phyloP scores from a whole-genome alignment of 768 basidiomycete genomes.

The Termitomyces sp. region DNA sequence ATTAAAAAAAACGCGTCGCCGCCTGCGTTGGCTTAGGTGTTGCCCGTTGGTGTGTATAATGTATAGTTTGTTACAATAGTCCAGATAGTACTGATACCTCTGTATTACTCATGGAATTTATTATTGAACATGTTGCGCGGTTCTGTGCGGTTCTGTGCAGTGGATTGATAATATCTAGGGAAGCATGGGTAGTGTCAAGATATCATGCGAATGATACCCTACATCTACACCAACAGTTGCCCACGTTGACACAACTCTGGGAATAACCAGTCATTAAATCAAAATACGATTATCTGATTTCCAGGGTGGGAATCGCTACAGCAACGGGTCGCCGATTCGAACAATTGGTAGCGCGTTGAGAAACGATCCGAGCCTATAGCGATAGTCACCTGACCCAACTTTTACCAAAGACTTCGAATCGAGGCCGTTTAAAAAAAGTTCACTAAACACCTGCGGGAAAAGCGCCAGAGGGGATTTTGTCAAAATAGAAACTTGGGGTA shows the following conservation, averaged over 20 bases:
- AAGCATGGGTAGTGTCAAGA: neutral
- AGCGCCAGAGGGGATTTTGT: neutral
- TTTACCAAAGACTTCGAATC: neutral
- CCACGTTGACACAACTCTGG: neutral
- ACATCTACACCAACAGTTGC: neutral
- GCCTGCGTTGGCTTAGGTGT: neutral
- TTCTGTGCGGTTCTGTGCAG: neutral
- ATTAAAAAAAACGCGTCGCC: neutral
- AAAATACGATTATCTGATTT: neutral
- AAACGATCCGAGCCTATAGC: neutral
- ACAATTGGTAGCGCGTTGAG: no score
- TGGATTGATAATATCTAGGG: neutral
- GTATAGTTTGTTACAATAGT: neutral
- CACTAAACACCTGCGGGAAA: neutral
- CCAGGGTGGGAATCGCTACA: no score
- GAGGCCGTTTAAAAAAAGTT: neutral
- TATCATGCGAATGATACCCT: neutral
- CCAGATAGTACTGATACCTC: neutral
- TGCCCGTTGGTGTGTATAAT: neutral
- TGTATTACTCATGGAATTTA: neutral
- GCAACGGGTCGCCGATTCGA: no score
- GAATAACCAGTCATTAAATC: neutral
- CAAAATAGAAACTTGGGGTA: neutral
- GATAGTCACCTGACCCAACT: neutral
- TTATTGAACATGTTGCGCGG: no score